Percentiles rank a stretch among this genome's conserved stretches.
phyloP scores from a whole-genome alignment of 345 rosid species.

The Toxicodendron radicans region DNA sequence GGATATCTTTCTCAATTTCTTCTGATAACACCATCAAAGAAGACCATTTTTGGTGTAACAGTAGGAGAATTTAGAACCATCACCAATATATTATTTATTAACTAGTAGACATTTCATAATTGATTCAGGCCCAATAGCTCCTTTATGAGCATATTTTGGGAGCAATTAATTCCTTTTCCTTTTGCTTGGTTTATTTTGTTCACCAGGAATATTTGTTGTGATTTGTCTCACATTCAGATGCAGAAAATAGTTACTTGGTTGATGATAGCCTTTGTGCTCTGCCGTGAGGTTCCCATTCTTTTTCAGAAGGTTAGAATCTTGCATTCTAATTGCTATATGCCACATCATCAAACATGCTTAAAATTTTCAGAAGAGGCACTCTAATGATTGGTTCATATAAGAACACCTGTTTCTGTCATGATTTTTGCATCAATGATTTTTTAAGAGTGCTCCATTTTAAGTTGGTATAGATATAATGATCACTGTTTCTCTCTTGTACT shows the following conservation, averaged over 20 bases:
- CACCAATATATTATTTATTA: neutral
- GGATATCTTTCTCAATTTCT: neutral
- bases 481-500: neutral
- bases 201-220: conserved; percentile 66
- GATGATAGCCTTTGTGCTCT: conserved; percentile 73
- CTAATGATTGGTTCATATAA: neutral
- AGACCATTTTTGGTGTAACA: neutral
- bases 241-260: conserved; percentile 61
- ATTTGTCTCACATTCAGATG: conserved; percentile 48
- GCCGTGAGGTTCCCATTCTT: conserved; percentile 72
- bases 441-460: conserved; percentile 11
- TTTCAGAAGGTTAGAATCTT: conserved; percentile 64
- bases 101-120: conserved; percentile 6
- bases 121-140: neutral
- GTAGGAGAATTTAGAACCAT: neutral
- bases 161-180: neutral
- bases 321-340: conserved; percentile 5
- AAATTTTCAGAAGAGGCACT: neutral
- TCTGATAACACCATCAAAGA: neutral
- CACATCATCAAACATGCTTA: neutral
- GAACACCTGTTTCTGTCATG: neutral
- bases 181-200: conserved; percentile 26
- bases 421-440: neutral
- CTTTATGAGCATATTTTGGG: conserved; percentile 13
- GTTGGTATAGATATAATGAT: neutral